Base-by-base conservation (phyloP, 73 alveolate genomes). In the Paramecium sonneborni region DNA sequence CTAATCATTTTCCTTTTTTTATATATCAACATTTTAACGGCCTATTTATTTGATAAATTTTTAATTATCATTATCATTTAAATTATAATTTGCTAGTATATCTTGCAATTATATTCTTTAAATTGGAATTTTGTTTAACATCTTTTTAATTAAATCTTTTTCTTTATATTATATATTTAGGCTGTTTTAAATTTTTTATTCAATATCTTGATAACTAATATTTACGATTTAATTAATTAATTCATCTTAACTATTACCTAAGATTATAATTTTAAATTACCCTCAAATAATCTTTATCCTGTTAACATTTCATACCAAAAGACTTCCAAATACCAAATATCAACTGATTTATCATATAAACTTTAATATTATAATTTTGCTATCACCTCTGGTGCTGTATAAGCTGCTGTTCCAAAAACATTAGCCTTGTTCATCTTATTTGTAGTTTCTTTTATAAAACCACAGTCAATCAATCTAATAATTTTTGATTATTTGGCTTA, bases 361-460 rank as follows among this genome's bases (percentile, higher is more conserved):
- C 56, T 1, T 21, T 2, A 15, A 2, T 58, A 4, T 15, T 2
- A 35, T 4, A 35, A 6, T n/a, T 18, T 52, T 52, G 15, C 34
- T 20, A 86, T 23, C 55, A 86, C 44, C 56, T 86, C 93, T 15
- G 93, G 93, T 3, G 93, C 88, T 76, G 62, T 86, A 30, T 86
- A 86, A 21, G 11, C 37, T 8, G 69, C 38, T 3, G 93, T 37
- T 35, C 93, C 93, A 10, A 86, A 3, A 9, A 7, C 5, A 1
- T 5, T 5, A 30, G 84, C 24, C 3, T 26, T 62, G 1, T 21
- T 4, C 30, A 18, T 1, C 6, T 18, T 0, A 18, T 52, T 2
- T 18, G 28, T 11, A 26, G 21, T 62, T 1, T 62, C 21, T 30
- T 62, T 62, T 21, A 30, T 30, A 3, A 62, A 26, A 26, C 44